Evolutionary conservation across 2,329 filamentous ascomycete species (phyloP).

Genomic region (Colletotrichum abscissum): DNA sequence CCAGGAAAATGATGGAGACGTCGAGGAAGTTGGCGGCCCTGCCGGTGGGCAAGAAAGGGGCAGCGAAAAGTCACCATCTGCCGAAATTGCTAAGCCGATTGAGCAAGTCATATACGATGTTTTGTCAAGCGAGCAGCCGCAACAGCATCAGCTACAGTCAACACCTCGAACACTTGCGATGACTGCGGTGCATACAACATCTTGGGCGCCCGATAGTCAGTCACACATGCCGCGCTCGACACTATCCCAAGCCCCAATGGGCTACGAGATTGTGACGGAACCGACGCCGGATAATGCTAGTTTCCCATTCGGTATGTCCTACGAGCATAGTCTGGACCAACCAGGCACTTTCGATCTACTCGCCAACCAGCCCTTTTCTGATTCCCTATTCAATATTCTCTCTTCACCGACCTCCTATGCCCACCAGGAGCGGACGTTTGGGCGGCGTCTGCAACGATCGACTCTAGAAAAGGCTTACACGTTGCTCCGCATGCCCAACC

Average conservation of each 20-base stretch:
- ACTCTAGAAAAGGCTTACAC: slow-evolving; percentile 71
- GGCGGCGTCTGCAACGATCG: slow-evolving; percentile 75
- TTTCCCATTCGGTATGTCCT: slow-evolving; percentile 56
- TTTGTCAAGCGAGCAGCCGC: slow-evolving; percentile 39
- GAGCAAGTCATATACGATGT: slow-evolving; percentile 40
- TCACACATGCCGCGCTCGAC: background rate
- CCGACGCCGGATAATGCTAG: slow-evolving; percentile 65
- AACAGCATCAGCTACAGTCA: slow-evolving; percentile 3
- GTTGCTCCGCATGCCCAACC: slow-evolving; percentile 63
- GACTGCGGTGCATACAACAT: slow-evolving; percentile 22
- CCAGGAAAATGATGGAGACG: slow-evolving; percentile 19
- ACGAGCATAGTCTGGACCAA: slow-evolving; percentile 33
- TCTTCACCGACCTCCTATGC: slow-evolving; percentile 66
- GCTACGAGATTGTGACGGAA: slow-evolving; percentile 62
- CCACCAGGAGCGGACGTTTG: slow-evolving; percentile 74
- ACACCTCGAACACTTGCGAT: background rate
- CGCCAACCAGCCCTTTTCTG: slow-evolving; percentile 6
- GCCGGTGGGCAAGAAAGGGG: background rate
- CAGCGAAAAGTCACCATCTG: slow-evolving; percentile 33
- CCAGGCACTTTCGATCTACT: background rate
- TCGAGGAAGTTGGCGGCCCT: slow-evolving; percentile 15
- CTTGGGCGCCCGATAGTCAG: background rate
- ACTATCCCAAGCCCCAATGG: slow-evolving; percentile 5
- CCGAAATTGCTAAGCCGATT: slow-evolving; percentile 6
- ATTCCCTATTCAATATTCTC: slow-evolving; percentile 48